phyloP scores from a whole-genome alignment of 306 rosid genomes.

The Nissolia schottii region DNA sequence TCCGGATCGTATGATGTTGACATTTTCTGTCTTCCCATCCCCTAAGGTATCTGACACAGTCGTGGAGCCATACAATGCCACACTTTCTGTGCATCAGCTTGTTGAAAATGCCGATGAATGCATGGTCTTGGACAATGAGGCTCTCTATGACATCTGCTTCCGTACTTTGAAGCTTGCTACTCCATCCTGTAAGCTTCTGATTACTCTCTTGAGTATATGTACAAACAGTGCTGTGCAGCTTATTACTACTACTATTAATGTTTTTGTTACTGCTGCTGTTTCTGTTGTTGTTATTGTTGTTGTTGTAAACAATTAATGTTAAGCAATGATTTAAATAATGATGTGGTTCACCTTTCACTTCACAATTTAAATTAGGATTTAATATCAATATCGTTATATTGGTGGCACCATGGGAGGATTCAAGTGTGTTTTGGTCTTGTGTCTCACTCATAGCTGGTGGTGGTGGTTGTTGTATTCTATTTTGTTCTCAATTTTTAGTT shows the following conservation, averaged over 20 bases:
- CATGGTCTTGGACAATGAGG: slow-evolving; percentile 54
- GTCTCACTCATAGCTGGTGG: slow-evolving; percentile 25
- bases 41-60: slow-evolving; percentile 52
- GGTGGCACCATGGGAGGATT: slow-evolving; percentile 6
- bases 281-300: neutral
- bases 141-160: slow-evolving; percentile 50
- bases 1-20: slow-evolving; percentile 54
- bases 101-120: slow-evolving; percentile 53
- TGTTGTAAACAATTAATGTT: neutral
- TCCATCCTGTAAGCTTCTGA: slow-evolving; percentile 26
- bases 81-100: slow-evolving; percentile 50
- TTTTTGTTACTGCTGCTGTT: neutral
- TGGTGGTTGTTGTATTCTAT: slow-evolving; percentile 8
- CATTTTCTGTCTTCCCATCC: slow-evolving; percentile 51
- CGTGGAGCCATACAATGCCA: slow-evolving; percentile 51
- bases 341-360: neutral
- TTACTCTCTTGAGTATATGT: neutral
- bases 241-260: neutral
- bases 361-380: neutral
- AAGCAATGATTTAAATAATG: neutral
- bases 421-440: slow-evolving; percentile 20
- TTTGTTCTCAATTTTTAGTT: neutral
- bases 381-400: slow-evolving; percentile 10
- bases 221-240: neutral
- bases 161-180: slow-evolving; percentile 49